Evolutionary conservation across 768 basidiomycete genomes (phyloP), one percentile per base, ranked within the genome.

Genomic region (Suillus cothurnatus): DNA sequence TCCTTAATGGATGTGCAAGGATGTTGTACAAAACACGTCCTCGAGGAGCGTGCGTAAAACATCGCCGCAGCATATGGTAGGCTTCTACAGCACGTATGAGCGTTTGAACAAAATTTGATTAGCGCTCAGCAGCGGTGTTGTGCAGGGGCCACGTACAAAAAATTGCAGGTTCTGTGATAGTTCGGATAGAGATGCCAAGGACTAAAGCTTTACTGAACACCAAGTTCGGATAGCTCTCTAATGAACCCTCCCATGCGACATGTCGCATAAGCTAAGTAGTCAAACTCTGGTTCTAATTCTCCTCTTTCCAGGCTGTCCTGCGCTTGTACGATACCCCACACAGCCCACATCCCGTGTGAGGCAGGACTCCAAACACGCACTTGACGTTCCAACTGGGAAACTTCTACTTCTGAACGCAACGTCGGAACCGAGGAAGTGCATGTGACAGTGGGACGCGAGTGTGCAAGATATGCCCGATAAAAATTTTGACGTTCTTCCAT

Each of bases 321-420:
- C 7, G 93, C 94, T 77, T 97, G 95, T 6, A 99, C 88, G 68
- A 99, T 82, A 9, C 93, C 95, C 97, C 97, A 99, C 52, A 98
- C 79, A 8, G 92, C 88, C 95, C 97, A 99, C 85, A 91, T 89
- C 15, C 86, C 95, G 70, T 95, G 94, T 26, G 91, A 91, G 5
- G 93, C 90, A 14, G 96, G 92, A 70, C 92, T 91, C 97, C 97
- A 99, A 12, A 88, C 81, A 53, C 79, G 83, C 43, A 99, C 93
- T 74, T 96, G 92, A 38, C 81, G 78, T 67, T 97, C 95, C 45
- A 99, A 77, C 59, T 80, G 82, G 23, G 79, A 77, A 26, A 92
- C 77, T 64, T 84, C 79, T 17, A 79, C 78, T 62, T 85, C 85
- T 31, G 55, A 61, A 63, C 61, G 62, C 65, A 66, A 53, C 43